Evolutionary conservation across 1,284 basidiomycete species (phyloP).

Genomic region (Erythrobasidium hasegawianum): DNA sequence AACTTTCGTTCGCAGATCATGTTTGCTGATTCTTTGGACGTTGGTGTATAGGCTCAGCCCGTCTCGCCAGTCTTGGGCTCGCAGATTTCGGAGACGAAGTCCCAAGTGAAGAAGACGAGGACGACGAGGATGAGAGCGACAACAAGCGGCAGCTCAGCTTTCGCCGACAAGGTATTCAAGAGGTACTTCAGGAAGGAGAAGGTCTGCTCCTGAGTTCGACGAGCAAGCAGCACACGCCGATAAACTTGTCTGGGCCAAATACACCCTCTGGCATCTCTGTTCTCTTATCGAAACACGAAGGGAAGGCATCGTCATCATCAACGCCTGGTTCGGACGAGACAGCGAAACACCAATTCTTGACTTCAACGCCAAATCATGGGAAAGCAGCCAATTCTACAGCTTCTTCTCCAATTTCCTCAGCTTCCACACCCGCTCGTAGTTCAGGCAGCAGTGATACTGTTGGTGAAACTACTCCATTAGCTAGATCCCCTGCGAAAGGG

Average conservation of each 20-base stretch:
- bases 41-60: slow-evolving; percentile 31
- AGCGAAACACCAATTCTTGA: not conserved
- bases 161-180: slow-evolving; percentile 10
- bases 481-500: not conserved
- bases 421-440: not conserved
- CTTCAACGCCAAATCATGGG: slow-evolving; percentile 5
- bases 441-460: slow-evolving; percentile 1
- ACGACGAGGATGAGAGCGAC: not conserved
- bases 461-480: not conserved
- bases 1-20: no score
- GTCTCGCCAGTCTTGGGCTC: slow-evolving; percentile 25
- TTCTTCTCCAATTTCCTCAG: not conserved
- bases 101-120: not conserved
- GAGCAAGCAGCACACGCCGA: slow-evolving; percentile 6
- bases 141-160: slow-evolving; percentile 1
- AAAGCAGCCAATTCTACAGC: not conserved
- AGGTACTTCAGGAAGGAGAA: slow-evolving; percentile 7
- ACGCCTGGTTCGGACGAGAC: not conserved
- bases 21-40: no score
- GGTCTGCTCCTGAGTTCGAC: not conserved
- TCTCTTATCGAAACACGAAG: slow-evolving; percentile 23
- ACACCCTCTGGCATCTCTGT: slow-evolving; percentile 27
- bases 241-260: slow-evolving; percentile 19
- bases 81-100: slow-evolving; percentile 16
- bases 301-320: not conserved